phyloP scores from a whole-genome alignment of 2,329 filamentous ascomycete species.

The Fusarium humuli region DNA sequence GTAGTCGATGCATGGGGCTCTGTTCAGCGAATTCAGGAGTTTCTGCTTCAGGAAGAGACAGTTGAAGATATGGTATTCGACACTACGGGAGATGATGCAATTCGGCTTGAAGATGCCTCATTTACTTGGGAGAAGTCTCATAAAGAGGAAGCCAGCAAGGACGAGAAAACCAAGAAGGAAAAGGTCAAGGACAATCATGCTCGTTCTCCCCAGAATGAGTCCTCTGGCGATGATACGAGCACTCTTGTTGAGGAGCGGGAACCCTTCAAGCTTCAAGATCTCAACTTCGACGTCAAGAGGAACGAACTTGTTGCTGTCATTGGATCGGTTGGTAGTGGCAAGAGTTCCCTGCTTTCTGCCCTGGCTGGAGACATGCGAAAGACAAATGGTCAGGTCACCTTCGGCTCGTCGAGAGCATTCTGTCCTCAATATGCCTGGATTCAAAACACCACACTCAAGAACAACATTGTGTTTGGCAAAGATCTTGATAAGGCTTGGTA shows the following conservation, averaged over 20 bases:
- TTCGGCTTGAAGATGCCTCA: conserved; percentile 77
- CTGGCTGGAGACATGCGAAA: conserved; percentile 94
- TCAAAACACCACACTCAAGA: conserved; percentile 85
- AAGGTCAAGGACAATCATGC: conserved; percentile 38
- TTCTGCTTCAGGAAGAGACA: conserved; percentile 86
- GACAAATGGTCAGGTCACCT: conserved; percentile 76
- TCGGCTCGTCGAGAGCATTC: conserved; percentile 86
- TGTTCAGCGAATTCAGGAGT: conserved; percentile 86
- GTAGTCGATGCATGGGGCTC: conserved; percentile 91
- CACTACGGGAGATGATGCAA: conserved; percentile 71
- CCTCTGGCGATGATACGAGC: conserved; percentile 62
- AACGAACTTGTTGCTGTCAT: conserved; percentile 88
- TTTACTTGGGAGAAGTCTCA: conserved; percentile 89
- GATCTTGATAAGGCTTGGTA: conserved; percentile 83
- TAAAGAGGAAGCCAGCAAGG: conserved; percentile 62
- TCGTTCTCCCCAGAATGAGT: conserved; percentile 46
- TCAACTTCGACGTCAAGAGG: conserved; percentile 75
- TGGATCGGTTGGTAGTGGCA: conserved; percentile 88
- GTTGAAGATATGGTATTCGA: conserved; percentile 73
- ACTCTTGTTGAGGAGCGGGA: conserved; percentile 69
- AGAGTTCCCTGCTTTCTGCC: conserved; percentile 88
- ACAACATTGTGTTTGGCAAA: conserved; percentile 94
- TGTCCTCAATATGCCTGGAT: conserved; percentile 99
- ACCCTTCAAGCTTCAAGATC: conserved; percentile 77
- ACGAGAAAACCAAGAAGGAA: conserved; percentile 60